These are phyloP conservation scores for Pouteria campechiana DNA, from an alignment of 179 eudicot species.

Conservation along the genomic window DNA sequence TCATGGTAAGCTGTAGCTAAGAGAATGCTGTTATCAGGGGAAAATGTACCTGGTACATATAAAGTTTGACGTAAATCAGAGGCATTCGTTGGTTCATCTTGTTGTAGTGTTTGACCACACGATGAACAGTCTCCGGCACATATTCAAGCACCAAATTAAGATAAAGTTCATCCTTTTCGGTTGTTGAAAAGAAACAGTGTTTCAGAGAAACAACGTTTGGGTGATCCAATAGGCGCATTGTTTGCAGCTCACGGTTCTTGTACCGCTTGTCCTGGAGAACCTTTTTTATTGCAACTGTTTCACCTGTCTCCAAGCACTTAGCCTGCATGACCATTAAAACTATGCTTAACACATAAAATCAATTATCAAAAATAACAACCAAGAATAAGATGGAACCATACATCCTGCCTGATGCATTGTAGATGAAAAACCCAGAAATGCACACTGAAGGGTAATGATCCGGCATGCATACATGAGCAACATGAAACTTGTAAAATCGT, in stretches of 20 bases:
- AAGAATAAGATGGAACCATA: no score
- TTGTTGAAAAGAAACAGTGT: conserved; percentile 68
- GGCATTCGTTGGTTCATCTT: conserved; percentile 73
- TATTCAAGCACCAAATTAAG: conserved; percentile 59
- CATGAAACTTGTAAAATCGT: no score
- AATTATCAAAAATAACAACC: no score
- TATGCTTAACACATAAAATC: no score
- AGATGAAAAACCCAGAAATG: no score
- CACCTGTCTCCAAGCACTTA: conserved; percentile 66
- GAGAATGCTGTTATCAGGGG: not conserved
- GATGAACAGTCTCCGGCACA: conserved; percentile 71
- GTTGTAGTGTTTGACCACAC: conserved; percentile 52
- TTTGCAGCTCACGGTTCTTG: conserved; percentile 74
- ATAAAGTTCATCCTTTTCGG: conserved; percentile 57
- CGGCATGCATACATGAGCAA: no score
- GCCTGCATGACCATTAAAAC: no score
- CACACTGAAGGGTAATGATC: no score
- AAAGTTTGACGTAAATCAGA: conserved; percentile 58
- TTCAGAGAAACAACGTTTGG: conserved; percentile 51
- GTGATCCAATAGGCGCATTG: conserved; percentile 61
- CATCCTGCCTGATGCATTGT: no score
- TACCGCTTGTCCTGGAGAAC: conserved; percentile 77
- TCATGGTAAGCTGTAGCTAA: not conserved
- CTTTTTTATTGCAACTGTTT: conserved; percentile 70
- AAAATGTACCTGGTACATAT: conserved; percentile 51